phyloP scores from a whole-genome alignment of 2,329 filamentous ascomycete genomes.

The Venturia oleaginea region DNA sequence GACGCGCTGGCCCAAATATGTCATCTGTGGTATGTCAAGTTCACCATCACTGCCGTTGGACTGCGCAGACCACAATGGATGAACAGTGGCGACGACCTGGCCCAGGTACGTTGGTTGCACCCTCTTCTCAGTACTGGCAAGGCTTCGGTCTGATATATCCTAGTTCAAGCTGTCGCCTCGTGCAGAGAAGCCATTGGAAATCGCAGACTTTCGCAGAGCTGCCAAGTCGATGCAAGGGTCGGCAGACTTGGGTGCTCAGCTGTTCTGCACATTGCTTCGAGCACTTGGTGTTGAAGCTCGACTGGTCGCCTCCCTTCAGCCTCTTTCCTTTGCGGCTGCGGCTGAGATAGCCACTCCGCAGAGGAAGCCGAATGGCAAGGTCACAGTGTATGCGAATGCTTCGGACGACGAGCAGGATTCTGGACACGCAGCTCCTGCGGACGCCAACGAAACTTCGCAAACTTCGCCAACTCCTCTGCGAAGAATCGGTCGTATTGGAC shows the following conservation, averaged over 20 bases:
- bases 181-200: slow-evolving; percentile 59
- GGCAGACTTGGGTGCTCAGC: slow-evolving; percentile 77
- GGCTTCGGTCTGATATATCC: neutral
- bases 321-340: slow-evolving; percentile 56
- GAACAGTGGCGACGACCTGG: slow-evolving; percentile 47
- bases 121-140: slow-evolving; percentile 15
- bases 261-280: slow-evolving; percentile 82
- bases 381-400: slow-evolving; percentile 26
- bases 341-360: slow-evolving; percentile 29
- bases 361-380: slow-evolving; percentile 27
- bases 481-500: slow-evolving; percentile 8
- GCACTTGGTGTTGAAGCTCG: slow-evolving; percentile 72
- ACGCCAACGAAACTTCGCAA: too few relatives aligned
- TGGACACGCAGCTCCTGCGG: neutral
- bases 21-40: slow-evolving; percentile 59
- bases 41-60: slow-evolving; percentile 61
- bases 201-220: slow-evolving; percentile 62
- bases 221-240: slow-evolving; percentile 67
- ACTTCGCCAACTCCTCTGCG: neutral
- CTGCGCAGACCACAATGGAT: slow-evolving; percentile 47
- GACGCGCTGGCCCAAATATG: slow-evolving; percentile 65
- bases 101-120: slow-evolving; percentile 15
- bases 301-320: slow-evolving; percentile 83
- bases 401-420: slow-evolving; percentile 15
- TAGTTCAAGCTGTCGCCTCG: slow-evolving; percentile 52